Base-by-base conservation (phyloP, 2,329 filamentous ascomycete species). In the Helicocarpus griseus region DNA sequence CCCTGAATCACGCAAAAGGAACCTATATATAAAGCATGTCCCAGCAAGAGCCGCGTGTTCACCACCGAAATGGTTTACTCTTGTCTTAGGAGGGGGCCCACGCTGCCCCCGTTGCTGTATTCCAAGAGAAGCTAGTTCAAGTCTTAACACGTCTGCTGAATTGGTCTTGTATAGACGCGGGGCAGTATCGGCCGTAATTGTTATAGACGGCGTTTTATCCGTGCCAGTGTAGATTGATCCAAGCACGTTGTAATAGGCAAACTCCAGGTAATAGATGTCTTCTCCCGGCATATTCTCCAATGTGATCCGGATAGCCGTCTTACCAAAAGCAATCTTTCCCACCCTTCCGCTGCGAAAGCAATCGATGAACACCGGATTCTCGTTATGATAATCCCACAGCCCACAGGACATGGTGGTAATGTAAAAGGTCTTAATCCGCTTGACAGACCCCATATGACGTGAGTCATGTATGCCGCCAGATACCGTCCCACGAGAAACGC, bases 1-100 rank as follows among this genome's bases (percentile, higher is more conserved):
- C 1, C 48, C 51, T 3, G 67, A 47, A 19, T 58, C 48, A 14
- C 26, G 50, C 13, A 73, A 53, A n/a, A 50, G 47, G 46, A 73
- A 61, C 24, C 72, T 71, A 57, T 81, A 82, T 19, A 60, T 68
- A 7, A 84, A 71, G 0, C 59, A 63, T 3, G 51, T 56, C 1
- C 55, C 56, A 13, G 60, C 57, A 22, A 60, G 49, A 5, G 47
- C 28, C 44, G 53, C 55, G 46, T 63, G 61, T 2, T 45, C 36
- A 4, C 17, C n/a, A 6, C 52, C 46, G 40, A 63, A 56, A 52
- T 53, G 47, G 2, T 58, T 51, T 8, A 63, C 55, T 46, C 51
- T 54, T 19, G 46, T 50, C 36, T 55, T 52, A 24, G 53, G 29
- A 11, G 51, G 46, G 13, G 19, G 47, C 4, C 31, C 31, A 14